Base-by-base conservation (phyloP, 345 rosid genomes). In the Erucastrum elatum region DNA sequence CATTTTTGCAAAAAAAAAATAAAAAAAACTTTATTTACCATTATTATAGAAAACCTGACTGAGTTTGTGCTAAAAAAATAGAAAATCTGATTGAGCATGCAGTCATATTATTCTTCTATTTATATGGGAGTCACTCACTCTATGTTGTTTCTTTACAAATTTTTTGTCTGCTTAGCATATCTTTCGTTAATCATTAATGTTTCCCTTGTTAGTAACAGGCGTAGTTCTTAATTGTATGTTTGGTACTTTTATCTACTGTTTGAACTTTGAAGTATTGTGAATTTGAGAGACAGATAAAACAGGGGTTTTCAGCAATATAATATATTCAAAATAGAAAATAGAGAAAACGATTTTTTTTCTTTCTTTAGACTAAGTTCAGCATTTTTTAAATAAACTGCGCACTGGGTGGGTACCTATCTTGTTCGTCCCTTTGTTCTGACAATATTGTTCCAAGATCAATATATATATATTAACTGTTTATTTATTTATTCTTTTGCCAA, bases 161-260 rank as follows among this genome's bases (percentile, higher is more conserved):
- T n/a, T 27, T 27, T 2, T 66, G 68, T 56, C 72, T 58, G 68
- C 68, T 66, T 71, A 72, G 31, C 63, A 78, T 9, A 78, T 66
- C 63, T 60, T 66, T 78, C 8, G 61, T 8, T 78, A 66, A 78
- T 78, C 77, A 78, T 72, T 72, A 59, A 41, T 78, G 82, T 66
- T 70, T 78, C 82, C 77, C 3, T 59, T 12, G 30, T 41, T 31
- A 64, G 64, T 44, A 72, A 72, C 81, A 66, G 0, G 21, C 68
- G 39, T 78, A n/a, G 46, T 44, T 72, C 63, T 66, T 58, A 72
- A 78, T 66, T 33, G 33, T 70, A 63, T 71, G 60, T 44, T 64
- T 60, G 9, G 66, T 71, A 12, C 65, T 51, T 77, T 51, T 29
- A 17, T 62, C 55, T 49, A 69, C 75, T 69, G 63, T 44, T 76